Evolutionary conservation across 331 rosid species (phyloP), one percentile per base, ranked within the genome.

Genomic region (Phaseolus coccineus): DNA sequence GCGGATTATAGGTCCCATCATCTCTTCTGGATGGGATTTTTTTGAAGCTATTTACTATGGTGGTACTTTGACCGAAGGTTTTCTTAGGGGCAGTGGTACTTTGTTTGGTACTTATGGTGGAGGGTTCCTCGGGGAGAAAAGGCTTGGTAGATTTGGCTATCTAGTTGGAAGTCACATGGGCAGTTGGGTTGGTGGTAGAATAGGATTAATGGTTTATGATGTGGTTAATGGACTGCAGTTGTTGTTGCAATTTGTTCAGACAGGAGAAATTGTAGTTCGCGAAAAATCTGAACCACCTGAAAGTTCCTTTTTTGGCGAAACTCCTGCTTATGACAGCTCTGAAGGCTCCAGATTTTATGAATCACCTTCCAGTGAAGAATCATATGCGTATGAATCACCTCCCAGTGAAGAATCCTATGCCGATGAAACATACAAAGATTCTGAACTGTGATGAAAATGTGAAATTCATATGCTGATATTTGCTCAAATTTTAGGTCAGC

Each of bases 11-110:
- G 96, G 98, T 8, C 98, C 98, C 78, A 86, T 96, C 33, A 87
- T 96, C 85, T 90, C 99, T 47, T 96, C 95, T 4, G 98, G 96
- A 58, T 96, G 97, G 97, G 99, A 96, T 86, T 93, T 96, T 33
- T 93, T 83, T 22, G 97, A 96, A 88, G 96, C 97, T 62, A 53
- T 89, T 10, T 96, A 93, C 87, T 93, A 88, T 37, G 97, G 97
- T 1, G 96, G 94, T 33, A 85, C 94, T 31, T 2, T 86, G n/a
- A 76, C 88, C 37, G 99, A 93, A 80, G 99, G 93, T 9, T 83
- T 76, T 39, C 84, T 91, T 47, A 84, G 98, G 83, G 94, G 97
- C 67, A 69, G 86, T 13, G 98, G 98, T 33, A 93, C 98, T 12
- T 77, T 96, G 74, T 30, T 93, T 70, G 98, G 98, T 61, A 77